Evolutionary conservation across 495 filamentous ascomycete species (phyloP).

Genomic region (Penicillium parvum): DNA sequence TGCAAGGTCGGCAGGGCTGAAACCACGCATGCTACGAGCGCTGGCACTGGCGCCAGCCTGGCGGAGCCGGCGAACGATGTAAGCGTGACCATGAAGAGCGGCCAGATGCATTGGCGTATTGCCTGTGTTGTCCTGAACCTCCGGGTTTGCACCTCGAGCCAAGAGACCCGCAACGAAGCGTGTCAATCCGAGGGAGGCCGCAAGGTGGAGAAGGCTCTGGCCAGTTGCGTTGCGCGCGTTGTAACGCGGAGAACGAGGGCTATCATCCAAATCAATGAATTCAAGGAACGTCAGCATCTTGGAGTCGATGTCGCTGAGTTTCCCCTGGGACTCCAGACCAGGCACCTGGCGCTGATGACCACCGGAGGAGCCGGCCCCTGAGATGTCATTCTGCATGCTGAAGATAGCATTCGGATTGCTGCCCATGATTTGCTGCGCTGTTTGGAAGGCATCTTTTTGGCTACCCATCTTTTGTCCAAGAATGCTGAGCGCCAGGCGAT

Average conservation of each 20-base stretch:
- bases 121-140: slow-evolving; percentile 71
- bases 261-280: slow-evolving; percentile 72
- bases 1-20: slow-evolving; percentile 69
- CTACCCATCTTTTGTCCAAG: slow-evolving; percentile 45
- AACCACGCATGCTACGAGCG: slow-evolving; percentile 64
- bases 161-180: slow-evolving; percentile 78
- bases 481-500: slow-evolving; percentile 43
- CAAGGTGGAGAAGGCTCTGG: slow-evolving; percentile 79
- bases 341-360: slow-evolving; percentile 44
- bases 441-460: slow-evolving; percentile 48
- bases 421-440: slow-evolving; percentile 48
- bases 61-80: slow-evolving; percentile 73
- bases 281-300: slow-evolving; percentile 71
- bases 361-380: slow-evolving; percentile 34
- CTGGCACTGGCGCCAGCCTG: slow-evolving; percentile 67
- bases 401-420: slow-evolving; percentile 42
- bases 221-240: slow-evolving; percentile 61
- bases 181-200: slow-evolving; percentile 68
- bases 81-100: slow-evolving; percentile 66
- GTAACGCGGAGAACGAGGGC: slow-evolving; percentile 58
- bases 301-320: slow-evolving; percentile 58
- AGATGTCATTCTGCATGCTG: slow-evolving; percentile 43
- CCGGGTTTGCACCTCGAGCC: slow-evolving; percentile 72
- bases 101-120: slow-evolving; percentile 84
- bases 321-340: slow-evolving; percentile 37